Evolutionary conservation across 1,284 basidiomycete species (phyloP).

Genomic region (Cryptococcus wingfieldii): DNA sequence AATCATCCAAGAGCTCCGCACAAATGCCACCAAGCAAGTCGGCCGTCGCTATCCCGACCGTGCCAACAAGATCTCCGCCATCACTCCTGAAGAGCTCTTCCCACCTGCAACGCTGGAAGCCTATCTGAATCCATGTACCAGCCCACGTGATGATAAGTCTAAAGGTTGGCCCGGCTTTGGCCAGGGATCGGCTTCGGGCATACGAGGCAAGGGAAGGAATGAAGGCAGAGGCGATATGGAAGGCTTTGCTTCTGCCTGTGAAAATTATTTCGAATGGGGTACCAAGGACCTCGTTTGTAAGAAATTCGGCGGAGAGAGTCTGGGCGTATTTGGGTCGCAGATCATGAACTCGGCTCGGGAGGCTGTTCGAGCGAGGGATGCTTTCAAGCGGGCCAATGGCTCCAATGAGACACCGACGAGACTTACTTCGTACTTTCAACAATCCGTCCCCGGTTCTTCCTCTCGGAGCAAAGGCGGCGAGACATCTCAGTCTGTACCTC

Average conservation of each 20-base stretch:
- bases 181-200: slow-evolving; percentile 11
- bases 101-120: slow-evolving; percentile 64
- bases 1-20: slow-evolving; percentile 64
- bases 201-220: slow-evolving; percentile 30
- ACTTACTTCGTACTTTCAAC: slow-evolving; percentile 15
- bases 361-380: slow-evolving; percentile 8
- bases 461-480: slow-evolving; percentile 10
- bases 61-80: slow-evolving; percentile 58
- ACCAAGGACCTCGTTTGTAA: slow-evolving; percentile 56
- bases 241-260: slow-evolving; percentile 69
- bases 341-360: slow-evolving; percentile 32
- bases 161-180: slow-evolving; percentile 45
- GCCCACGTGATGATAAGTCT: slow-evolving; percentile 15
- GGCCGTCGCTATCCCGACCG: slow-evolving; percentile 56
- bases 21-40: slow-evolving; percentile 62
- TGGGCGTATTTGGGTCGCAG: slow-evolving; percentile 35
- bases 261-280: slow-evolving; percentile 86
- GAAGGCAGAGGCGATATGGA: slow-evolving; percentile 54
- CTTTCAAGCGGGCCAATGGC: slow-evolving; percentile 3
- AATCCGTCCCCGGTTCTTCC: slow-evolving; percentile 8
- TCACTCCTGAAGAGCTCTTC: slow-evolving; percentile 52
- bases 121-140: slow-evolving; percentile 61
- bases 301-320: slow-evolving; percentile 37
- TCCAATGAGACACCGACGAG: slow-evolving; percentile 2
- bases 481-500: slow-evolving; percentile 1